These are phyloP conservation scores for Davidsoniella eucalypti DNA, from an alignment of 2,329 filamentous ascomycete species.

Conservation along the genomic window DNA sequence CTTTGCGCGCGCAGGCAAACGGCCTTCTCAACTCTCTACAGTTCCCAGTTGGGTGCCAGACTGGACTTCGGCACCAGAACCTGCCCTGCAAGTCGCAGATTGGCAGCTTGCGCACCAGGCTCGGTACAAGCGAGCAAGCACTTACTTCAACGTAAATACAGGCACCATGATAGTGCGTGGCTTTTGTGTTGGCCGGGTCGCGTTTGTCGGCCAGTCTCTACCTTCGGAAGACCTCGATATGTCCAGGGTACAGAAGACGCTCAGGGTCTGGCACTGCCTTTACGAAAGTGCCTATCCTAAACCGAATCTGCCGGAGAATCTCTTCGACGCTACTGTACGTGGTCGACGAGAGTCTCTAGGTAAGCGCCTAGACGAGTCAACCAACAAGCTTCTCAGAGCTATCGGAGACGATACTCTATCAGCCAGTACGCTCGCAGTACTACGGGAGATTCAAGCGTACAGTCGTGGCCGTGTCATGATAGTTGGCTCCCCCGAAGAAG, in stretches of 20 bases:
- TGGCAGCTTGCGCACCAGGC: conserved; percentile 2
- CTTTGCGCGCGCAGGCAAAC: neutral
- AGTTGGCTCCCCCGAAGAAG: neutral
- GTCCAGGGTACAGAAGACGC: neutral
- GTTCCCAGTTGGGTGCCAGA: conserved; percentile 1
- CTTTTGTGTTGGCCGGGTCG: neutral
- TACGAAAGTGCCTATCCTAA: neutral
- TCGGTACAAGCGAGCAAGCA: neutral
- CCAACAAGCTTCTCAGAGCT: too few relatives aligned
- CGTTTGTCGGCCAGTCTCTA: neutral
- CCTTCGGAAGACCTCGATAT: too few relatives aligned
- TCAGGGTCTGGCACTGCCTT: neutral
- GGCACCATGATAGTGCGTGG: neutral
- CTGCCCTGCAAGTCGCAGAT: neutral
- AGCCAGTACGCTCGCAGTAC: neutral
- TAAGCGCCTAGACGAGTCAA: too few relatives aligned
- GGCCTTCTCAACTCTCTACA: neutral
- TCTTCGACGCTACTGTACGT: conserved; percentile 2
- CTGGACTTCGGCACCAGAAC: conserved; percentile 2
- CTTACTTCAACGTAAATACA: neutral
- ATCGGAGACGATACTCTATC: too few relatives aligned
- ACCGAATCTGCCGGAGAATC: neutral
- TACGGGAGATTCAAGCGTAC: neutral
- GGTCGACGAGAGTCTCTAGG: neutral
- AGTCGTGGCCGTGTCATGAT: neutral